A percentile compares a stretch with the other conserved stretches of the same genome.
Evolutionary conservation across 768 basidiomycete genomes (phyloP).

Genomic region (Trametes maxima): DNA sequence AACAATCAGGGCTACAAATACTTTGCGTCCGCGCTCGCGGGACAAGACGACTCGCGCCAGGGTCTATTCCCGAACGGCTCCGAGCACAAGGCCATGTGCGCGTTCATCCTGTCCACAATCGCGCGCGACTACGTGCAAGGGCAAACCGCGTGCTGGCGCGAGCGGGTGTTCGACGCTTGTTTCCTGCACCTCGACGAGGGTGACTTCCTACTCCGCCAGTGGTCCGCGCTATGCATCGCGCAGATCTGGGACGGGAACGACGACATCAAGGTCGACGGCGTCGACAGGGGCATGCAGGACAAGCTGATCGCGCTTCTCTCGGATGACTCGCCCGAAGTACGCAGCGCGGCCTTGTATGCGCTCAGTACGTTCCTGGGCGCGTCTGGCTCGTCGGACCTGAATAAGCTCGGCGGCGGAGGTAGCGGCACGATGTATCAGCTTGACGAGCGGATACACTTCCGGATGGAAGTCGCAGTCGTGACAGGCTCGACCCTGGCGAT

Average conservation of each 20-base stretch:
- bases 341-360: conserved; percentile 88
- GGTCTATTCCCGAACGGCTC: conserved; percentile 82
- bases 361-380: conserved; percentile 94
- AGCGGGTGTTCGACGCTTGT: conserved; percentile 85
- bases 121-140: conserved; percentile 88
- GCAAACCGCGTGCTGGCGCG: conserved; percentile 82
- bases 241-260: conserved; percentile 95
- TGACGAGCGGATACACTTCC: conserved; percentile 78
- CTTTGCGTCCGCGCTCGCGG: conserved; percentile 76
- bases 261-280: conserved; percentile 83
- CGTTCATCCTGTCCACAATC: conserved; percentile 90
- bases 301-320: conserved; percentile 75
- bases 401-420: conserved; percentile 78
- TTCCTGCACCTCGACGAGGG: conserved; percentile 82
- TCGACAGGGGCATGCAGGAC: conserved; percentile 79
- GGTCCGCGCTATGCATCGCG: conserved; percentile 91
- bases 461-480: conserved; percentile 90
- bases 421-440: conserved; percentile 77
- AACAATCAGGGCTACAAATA: conserved; percentile 84
- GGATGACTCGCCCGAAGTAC: conserved; percentile 91
- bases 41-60: conserved; percentile 58
- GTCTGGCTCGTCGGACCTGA: conserved; percentile 69
- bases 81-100: conserved; percentile 98
- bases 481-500: conserved; percentile 87
- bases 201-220: conserved; percentile 92